Base-by-base conservation (phyloP, 805 yeast genomes). In the Schizosaccharomyces cryophilus region DNA sequence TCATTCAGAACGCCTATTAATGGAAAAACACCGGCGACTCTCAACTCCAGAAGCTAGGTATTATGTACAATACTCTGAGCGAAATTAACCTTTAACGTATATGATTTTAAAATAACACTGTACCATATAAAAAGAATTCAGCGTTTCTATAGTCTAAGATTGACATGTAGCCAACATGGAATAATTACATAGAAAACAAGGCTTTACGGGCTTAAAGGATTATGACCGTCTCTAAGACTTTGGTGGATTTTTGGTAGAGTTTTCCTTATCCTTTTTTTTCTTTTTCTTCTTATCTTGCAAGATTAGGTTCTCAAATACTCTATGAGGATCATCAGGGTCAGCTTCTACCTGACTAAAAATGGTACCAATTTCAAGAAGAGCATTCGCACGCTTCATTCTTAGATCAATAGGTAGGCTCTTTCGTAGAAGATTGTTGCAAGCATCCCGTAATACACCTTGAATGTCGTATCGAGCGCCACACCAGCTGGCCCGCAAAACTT, bases 401-500 rank as follows among this genome's bases (percentile, higher is more conserved):
- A 81, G 83, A 63, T 78, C 75, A 15, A 79, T 73, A 7, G 79
- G 69, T n/a, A 85, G 78, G 0, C 70, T 63, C 68, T 82, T 81
- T 68, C 90, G 96, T 56, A 89, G 74, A 5, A 89, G 85, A 63
- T 76, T 77, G 65, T 86, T 93, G 70, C 93, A 86, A 9, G 88
- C 88, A 40, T 84, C 89, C 59, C 93, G 80, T 61, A 85, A 69
- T n/a, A 85, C 82, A 35, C 84, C 77, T 63, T 83, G 83, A 61
- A 89, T 82, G 73, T 93, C 99, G 71, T 81, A 83, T 66, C 85
- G 82, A 24, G 95, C 87, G 48, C 95, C 86, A 26, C 86, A 85
- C 99, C 99, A 93, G 21, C 95, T 94, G 1, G 95, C 88, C 6
- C 93, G 90, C 60, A 93, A 76, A 26, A 93, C 79, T 70, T 90